Evolutionary conservation across 1,284 basidiomycete genomes (phyloP).

Genomic region (Tilletia indica): DNA sequence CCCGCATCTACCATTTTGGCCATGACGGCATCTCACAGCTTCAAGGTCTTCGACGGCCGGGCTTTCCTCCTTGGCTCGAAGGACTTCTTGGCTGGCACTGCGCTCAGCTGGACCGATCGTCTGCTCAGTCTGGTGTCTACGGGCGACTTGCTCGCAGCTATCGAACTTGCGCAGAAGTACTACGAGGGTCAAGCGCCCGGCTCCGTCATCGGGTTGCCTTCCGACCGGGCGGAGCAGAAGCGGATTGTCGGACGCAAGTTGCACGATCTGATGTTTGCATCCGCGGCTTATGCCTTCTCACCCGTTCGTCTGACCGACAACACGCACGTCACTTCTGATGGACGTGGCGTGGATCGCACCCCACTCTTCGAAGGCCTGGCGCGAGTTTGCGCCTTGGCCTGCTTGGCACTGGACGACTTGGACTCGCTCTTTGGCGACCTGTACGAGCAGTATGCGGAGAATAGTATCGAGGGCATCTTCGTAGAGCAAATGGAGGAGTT

Average conservation of each 20-base stretch:
- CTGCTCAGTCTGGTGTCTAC: conserved; percentile 78
- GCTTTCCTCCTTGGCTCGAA: conserved; percentile 70
- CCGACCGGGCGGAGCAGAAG: conserved; percentile 64
- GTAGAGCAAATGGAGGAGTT: conserved; percentile 78
- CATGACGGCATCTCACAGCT: conserved; percentile 64
- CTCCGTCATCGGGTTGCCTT: conserved; percentile 82
- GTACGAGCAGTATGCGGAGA: conserved; percentile 82
- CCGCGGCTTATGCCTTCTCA: conserved; percentile 84
- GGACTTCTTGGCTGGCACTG: conserved; percentile 75
- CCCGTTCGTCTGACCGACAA: conserved; percentile 89
- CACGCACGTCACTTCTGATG: conserved; percentile 77
- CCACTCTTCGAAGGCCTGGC: conserved; percentile 87
- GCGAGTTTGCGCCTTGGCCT: conserved; percentile 76
- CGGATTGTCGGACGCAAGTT: conserved; percentile 73
- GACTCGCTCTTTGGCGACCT: conserved; percentile 89
- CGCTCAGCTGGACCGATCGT: conserved; percentile 93
- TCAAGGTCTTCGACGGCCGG: conserved; percentile 82
- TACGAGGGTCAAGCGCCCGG: conserved; percentile 79
- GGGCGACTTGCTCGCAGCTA: conserved; percentile 86
- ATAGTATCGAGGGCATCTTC: conserved; percentile 81
- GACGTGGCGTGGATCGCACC: conserved; percentile 87
- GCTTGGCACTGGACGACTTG: conserved; percentile 73
- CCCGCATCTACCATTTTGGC: background rate
- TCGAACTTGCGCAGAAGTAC: conserved; percentile 79
- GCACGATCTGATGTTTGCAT: conserved; percentile 79